Evolutionary conservation across 164 flowering plant species (phyloP).

Genomic region (Magnolia kwangsiensis): DNA sequence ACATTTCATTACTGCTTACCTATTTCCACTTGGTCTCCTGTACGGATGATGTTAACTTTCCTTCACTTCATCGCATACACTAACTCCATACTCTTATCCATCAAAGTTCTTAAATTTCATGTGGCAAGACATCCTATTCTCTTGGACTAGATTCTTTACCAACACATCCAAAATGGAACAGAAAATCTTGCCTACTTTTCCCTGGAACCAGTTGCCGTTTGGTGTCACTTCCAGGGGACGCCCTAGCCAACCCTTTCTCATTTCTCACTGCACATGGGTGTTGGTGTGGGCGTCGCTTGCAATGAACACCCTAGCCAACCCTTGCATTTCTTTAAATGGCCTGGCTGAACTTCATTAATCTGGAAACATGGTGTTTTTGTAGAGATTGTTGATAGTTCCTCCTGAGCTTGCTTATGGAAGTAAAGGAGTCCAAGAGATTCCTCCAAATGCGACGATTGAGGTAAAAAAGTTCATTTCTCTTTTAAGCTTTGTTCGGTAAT

Average conservation of each 20-base stretch:
- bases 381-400: slow-evolving; percentile 86
- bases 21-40: too few relatives aligned
- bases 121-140: too few relatives aligned
- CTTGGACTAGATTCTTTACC: too few relatives aligned
- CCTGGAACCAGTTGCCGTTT: neutral
- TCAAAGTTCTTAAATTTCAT: too few relatives aligned
- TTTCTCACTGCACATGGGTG: neutral
- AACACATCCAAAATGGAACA: too few relatives aligned
- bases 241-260: neutral
- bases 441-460: slow-evolving; percentile 98
- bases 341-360: neutral
- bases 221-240: neutral
- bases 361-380: slow-evolving; percentile 4
- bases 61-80: too few relatives aligned
- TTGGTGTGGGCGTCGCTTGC: neutral
- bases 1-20: too few relatives aligned
- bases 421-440: slow-evolving; percentile 96
- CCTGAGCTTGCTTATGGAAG: slow-evolving; percentile 95
- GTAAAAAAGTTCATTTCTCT: slow-evolving; percentile 24
- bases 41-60: too few relatives aligned
- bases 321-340: neutral
- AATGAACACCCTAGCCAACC: neutral
- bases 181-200: too few relatives aligned
- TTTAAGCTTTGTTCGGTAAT: neutral
- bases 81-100: too few relatives aligned